These are phyloP conservation scores for Dendrobium catenatum DNA, from an alignment of 106 monocot genomes.

Conservation along the genomic window DNA sequence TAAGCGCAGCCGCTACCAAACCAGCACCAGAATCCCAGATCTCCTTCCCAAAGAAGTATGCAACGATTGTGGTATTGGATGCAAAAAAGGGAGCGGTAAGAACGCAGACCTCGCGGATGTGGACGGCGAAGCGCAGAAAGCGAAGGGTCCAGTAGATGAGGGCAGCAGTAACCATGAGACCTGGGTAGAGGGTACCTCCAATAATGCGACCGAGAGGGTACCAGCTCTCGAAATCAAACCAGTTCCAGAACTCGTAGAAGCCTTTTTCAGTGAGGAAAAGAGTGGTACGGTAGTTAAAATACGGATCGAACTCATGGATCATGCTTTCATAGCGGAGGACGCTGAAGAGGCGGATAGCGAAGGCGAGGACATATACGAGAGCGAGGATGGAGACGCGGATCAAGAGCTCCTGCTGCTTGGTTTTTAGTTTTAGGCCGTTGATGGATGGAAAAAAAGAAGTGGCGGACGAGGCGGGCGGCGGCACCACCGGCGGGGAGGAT, in stretches of 20 bases:
- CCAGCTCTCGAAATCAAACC: slow-evolving; percentile 81
- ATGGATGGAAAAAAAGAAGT: slow-evolving; percentile 2
- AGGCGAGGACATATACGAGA: slow-evolving; percentile 75
- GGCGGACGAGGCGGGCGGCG: slow-evolving; percentile 2
- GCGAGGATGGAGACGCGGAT: slow-evolving; percentile 54
- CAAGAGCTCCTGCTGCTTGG: slow-evolving; percentile 81
- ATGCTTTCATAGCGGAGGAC: slow-evolving; percentile 79
- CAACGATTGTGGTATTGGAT: slow-evolving; percentile 64
- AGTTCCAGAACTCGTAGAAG: slow-evolving; percentile 78
- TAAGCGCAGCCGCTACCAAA: slow-evolving; percentile 58
- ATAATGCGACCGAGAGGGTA: slow-evolving; percentile 78
- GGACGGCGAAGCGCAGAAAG: slow-evolving; percentile 50
- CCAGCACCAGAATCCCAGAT: slow-evolving; percentile 70
- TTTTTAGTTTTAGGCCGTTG: slow-evolving; percentile 40
- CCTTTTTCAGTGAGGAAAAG: slow-evolving; percentile 55
- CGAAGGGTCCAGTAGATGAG: slow-evolving; percentile 39
- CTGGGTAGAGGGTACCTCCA: slow-evolving; percentile 71
- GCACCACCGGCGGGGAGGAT: background rate
- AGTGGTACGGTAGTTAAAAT: slow-evolving; percentile 85
- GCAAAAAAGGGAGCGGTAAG: slow-evolving; percentile 80
- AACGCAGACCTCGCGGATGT: slow-evolving; percentile 82
- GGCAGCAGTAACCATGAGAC: slow-evolving; percentile 75
- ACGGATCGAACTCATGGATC: slow-evolving; percentile 90
- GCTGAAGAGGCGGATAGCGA: slow-evolving; percentile 61
- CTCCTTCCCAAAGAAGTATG: slow-evolving; percentile 72